Evolutionary conservation across 2,329 filamentous ascomycete species (phyloP), one percentile per base, ranked within the genome.

Genomic region (Penicillium sp.): DNA sequence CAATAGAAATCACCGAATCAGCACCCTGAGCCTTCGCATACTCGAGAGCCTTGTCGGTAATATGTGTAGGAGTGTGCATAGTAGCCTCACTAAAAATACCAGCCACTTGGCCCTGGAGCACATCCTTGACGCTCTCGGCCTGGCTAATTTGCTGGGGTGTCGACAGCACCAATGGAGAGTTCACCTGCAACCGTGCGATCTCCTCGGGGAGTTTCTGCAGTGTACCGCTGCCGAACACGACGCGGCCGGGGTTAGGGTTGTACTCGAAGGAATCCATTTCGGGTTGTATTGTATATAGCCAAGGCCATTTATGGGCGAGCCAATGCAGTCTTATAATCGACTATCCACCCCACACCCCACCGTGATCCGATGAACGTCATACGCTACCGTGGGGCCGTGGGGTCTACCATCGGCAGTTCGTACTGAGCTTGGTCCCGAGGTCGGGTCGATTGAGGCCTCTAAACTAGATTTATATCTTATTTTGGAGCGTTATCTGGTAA

Each of bases 41-140:
- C 3, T 74, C 71, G n/a, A 86, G 63, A 0, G 85, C 85, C 64
- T 80, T 78, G 21, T 86, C 80, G 2, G 85, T 87, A 54, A 87
- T 72, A 57, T 82, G 67, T 4, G 76, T 79, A 1, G 84, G 86
- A 0, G 85, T 88, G 72, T 88, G 85, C 84, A 88, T 87, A 3
- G 81, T 81, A 1, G 85, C 85, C 60, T 83, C 78, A 44, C 74
- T 74, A 71, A 85, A 86, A 50, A 80, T 73, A 33, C 81, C 81
- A 6, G 79, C 81, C n/a, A 79, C 68, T 47, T 77, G 75, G 57
- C 73, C 74, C 54, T 76, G 68, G 26, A 86, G 75, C 10, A 82
- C 74, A 7, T 66, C 62, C 47, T 76, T 73, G 21, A 85, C 74
- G 10, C 68, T 68, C 56, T 79, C 74, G 9, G 79, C 81, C 60